Evolutionary conservation across 2,329 filamentous ascomycete species (phyloP), one percentile per base, ranked within the genome.

Genomic region (Epichloe amarillans): DNA sequence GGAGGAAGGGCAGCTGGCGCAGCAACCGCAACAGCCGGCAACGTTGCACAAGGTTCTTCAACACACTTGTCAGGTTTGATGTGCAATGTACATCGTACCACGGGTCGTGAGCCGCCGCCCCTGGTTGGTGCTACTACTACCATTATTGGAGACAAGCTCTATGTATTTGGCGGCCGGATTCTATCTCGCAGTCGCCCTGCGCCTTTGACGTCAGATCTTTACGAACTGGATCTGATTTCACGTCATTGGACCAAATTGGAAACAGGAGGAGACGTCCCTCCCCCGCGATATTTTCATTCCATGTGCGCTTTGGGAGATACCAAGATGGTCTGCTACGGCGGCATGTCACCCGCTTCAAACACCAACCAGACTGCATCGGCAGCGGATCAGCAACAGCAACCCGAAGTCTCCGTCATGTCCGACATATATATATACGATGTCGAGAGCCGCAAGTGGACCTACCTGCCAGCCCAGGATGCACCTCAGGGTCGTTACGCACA

Each of bases 341-440:
- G 93, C 58, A 98, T 98, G 93, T 96, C 91, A 10, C 90, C 91
- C 1, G 79, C 82, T 11, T 39, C 44, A 8, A 53, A 40, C 4
- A 71, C 75, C 6, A 75, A 70, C 51, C 71, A 75, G 43, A 66
- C 75, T 36, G 60, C 67, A 45, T 63, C 68, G 21, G 66, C 68
- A 15, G 71, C 21, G 14, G 49, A 51, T 19, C 46, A 50, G 41
- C 44, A 73, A 11, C 71, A 74, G 53, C 86, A 89, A 58, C 82
- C 88, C 38, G 90, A 96, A 61, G 87, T 97, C 4, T 84, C 89
- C 2, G 93, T 97, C 51, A 96, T 98, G 90, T 96, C 91, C 6
- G 93, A 98, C 68, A 88, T 97, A 50, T 88, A 97, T 66, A 87
- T 98, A 35, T 97, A 88, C 66, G 91, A 98, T 65, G 87, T 93